Base-by-base conservation (phyloP, 345 rosid species). In the Camelina hispida region DNA sequence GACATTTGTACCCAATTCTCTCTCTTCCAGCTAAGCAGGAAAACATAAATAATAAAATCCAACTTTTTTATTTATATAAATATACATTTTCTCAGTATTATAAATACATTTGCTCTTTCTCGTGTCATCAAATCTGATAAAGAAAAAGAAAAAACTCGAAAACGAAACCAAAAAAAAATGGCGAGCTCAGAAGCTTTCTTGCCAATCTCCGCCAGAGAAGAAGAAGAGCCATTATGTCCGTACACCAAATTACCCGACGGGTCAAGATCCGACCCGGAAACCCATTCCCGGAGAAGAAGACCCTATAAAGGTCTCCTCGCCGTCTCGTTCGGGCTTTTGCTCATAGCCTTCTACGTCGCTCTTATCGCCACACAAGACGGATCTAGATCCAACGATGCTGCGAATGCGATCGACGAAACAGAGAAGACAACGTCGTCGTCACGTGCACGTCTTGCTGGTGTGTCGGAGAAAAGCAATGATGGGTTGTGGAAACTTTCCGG, bases 381-480 rank as follows among this genome's bases (percentile, higher is more conserved):
- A 72, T 78, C 81, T 53, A 60, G 73, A 72, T 44, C 81, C 52
- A 37, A 72, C 62, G 40, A 56, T 30, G 28, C 20, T 30, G 30
- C 20, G 30, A 28, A 28, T 15, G 66, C 2, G 2, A 40, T 40
- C 53, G 32, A 72, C 20, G 81, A 38, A 72, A 35, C 69, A 20
- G 43, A 32, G 55, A 20, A 43, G 52, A 18, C 42, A 17, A 15
- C 30, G 30, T 28, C 30, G 37, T 34, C 42, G 62, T 81, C 96
- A 1, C 88, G 96, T 5, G 91, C 78, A 3, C 74, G 67, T 62
- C 40, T 74, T 2, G 88, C 86, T 54, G 99, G 99, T 0, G 97
- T 95, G 13, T 92, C 99, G 10, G 96, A 88, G 82, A 95, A 95
- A 77, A 56, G 87, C 4, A 89, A 84, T 55, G 75, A 74, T 69